Evolutionary conservation across 371 early-diverging fungal genomes (phyloP).

Genomic region (Coemansia sp.): DNA sequence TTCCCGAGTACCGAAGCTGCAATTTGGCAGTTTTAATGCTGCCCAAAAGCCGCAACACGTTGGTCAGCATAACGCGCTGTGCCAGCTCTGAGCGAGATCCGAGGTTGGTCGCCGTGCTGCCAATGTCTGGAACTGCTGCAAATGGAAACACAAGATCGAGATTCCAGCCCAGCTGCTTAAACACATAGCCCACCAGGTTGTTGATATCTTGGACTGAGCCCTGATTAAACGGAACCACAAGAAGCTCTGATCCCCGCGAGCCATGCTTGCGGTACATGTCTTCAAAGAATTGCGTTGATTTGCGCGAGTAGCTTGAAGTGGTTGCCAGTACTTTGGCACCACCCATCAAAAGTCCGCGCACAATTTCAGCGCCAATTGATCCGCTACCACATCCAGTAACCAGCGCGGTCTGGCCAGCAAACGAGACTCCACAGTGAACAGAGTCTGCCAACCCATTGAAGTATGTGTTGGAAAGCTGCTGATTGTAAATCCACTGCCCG

Average conservation of each 20-base stretch:
- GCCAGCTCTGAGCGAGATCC: conserved; percentile 90
- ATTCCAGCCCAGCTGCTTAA: conserved; percentile 83
- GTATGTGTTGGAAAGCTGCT: conserved; percentile 68
- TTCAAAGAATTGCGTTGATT: conserved; percentile 83
- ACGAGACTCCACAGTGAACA: conserved; percentile 80
- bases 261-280: conserved; percentile 83
- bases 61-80: conserved; percentile 57
- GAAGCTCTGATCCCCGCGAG: conserved; percentile 78
- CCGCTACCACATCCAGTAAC: conserved; percentile 90
- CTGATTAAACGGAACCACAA: conserved; percentile 94
- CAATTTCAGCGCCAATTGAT: conserved; percentile 45
- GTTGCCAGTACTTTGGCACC: conserved; percentile 93
- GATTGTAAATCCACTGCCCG: conserved; percentile 58
- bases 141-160: conserved; percentile 92
- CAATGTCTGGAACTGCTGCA: conserved; percentile 90
- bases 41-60: conserved; percentile 60
- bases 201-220: conserved; percentile 84
- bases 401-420: conserved; percentile 77
- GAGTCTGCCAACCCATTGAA: conserved; percentile 70
- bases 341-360: conserved; percentile 84
- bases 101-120: conserved; percentile 81
- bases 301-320: conserved; percentile 83
- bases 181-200: conserved; percentile 83
- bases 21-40: conserved; percentile 61
- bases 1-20: conserved; percentile 73